These are phyloP conservation scores for Solanum tarapatanum DNA, from an alignment of 257 asterid species.

Conservation along the genomic window DNA sequence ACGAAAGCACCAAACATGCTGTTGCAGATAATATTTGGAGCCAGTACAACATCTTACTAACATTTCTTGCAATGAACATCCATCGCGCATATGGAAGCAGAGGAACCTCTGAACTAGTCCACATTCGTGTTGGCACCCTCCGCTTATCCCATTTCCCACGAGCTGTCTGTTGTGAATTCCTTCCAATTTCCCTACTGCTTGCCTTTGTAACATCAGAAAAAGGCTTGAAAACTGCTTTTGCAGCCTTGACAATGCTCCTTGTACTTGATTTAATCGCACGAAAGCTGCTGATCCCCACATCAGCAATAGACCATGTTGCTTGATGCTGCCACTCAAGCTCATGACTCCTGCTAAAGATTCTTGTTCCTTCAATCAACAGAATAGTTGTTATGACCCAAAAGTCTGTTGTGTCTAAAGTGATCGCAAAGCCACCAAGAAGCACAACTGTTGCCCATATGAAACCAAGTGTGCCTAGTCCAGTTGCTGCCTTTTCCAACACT, in stretches of 20 bases:
- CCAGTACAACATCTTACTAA: slow-evolving; percentile 65
- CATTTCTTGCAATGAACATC: slow-evolving; percentile 63
- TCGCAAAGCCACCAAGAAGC: slow-evolving; percentile 91
- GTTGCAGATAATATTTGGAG: slow-evolving; percentile 72
- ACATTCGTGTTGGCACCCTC: slow-evolving; percentile 36
- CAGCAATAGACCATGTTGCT: slow-evolving; percentile 70
- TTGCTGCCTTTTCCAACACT: slow-evolving; percentile 75
- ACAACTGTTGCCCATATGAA: slow-evolving; percentile 98
- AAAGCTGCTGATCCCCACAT: slow-evolving; percentile 58
- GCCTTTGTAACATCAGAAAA: slow-evolving; percentile 2
- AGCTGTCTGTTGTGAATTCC: neutral
- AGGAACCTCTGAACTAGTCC: slow-evolving; percentile 80
- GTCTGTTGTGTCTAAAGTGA: slow-evolving; percentile 61
- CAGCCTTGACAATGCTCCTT: slow-evolving; percentile 2
- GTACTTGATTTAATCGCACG: slow-evolving; percentile 57
- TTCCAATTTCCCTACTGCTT: slow-evolving; percentile 23
- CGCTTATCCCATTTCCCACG: slow-evolving; percentile 18
- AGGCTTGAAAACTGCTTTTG: slow-evolving; percentile 16
- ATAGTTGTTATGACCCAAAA: slow-evolving; percentile 88
- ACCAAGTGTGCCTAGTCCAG: slow-evolving; percentile 76
- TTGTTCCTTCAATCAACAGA: slow-evolving; percentile 56
- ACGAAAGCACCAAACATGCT: slow-evolving; percentile 64
- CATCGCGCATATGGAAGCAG: slow-evolving; percentile 58
- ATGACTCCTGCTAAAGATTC: slow-evolving; percentile 79
- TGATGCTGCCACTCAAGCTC: slow-evolving; percentile 99